Evolutionary conservation across 2,329 filamentous ascomycete genomes (phyloP), one percentile per base, ranked within the genome.

Genomic region (Calycina marina): DNA sequence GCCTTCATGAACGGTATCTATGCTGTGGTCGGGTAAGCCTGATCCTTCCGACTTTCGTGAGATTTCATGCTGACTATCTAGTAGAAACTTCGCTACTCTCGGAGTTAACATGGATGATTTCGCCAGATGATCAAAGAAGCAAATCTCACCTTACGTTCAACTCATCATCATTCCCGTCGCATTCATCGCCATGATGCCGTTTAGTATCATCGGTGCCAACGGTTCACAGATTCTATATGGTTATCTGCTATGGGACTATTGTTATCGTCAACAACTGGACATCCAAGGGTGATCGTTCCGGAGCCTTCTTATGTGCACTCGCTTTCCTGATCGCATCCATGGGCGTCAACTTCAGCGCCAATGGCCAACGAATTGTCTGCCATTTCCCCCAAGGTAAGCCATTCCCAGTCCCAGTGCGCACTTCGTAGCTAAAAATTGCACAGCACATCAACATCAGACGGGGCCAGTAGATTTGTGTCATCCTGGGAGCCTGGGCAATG

Each of bases 361-460:
- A 48, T 18, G 32, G 38, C 8, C 1, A 63, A 65, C 49, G 63
- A 67, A 38, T 48, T 65, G 38, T 57, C 62, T 2, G 57, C 56
- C 1, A 47, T 62, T n/a, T n/a, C n/a, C n/a, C n/a, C n/a, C n/a
- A n/a, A n/a, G n/a, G n/a, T n/a, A n/a, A n/a, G n/a, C n/a, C n/a
- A n/a, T n/a, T n/a, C n/a, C n/a, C n/a, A n/a, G n/a, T n/a, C n/a
- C n/a, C n/a, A n/a, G n/a, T n/a, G n/a, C n/a, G n/a, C n/a, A n/a
- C n/a, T n/a, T n/a, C n/a, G n/a, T n/a, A n/a, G n/a, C n/a, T n/a
- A n/a, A n/a, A n/a, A n/a, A n/a, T 64, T 28, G 65, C 66, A 0
- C 56, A 57, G 27, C 68, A 59, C 44, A 51, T 69, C 44, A 67
- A 68, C 45, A 63, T 67, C 36, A 51, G 57, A 2, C 56, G 61